A percentile compares a stretch with the other conserved stretches of the same genome.
Conservation (phyloP, 1,284 basidiomycete species). For the Ustilago loliicola region DNA sequence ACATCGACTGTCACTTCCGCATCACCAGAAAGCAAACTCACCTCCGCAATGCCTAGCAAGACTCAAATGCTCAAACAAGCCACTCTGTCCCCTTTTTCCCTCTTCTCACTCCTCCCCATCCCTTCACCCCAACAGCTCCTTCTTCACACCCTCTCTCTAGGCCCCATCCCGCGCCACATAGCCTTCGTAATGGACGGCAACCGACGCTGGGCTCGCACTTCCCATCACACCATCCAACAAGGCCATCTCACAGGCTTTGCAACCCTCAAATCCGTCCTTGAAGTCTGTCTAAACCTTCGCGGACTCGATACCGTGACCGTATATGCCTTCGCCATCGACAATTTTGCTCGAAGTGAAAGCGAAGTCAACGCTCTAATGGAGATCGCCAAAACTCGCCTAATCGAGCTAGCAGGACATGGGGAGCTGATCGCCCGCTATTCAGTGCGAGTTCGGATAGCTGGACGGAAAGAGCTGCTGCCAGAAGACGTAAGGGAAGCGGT, state of each 20-base stretch:
- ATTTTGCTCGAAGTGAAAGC: slow-evolving; percentile 87
- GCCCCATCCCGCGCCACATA: slow-evolving; percentile 90
- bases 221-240: slow-evolving; percentile 62
- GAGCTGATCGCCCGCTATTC: slow-evolving; percentile 75
- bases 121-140: slow-evolving; percentile 43
- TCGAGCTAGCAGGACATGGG: slow-evolving; percentile 85
- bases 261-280: slow-evolving; percentile 77
- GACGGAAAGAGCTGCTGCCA: slow-evolving; percentile 83
- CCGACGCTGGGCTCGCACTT: slow-evolving; percentile 83
- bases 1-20: not conserved
- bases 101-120: slow-evolving; percentile 37
- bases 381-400: slow-evolving; percentile 83
- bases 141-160: slow-evolving; percentile 70
- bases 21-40: not conserved
- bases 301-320: slow-evolving; percentile 79
- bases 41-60: slow-evolving; percentile 21
- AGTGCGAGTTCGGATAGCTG: slow-evolving; percentile 87
- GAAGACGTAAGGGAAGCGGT: slow-evolving; percentile 80
- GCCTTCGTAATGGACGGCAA: slow-evolving; percentile 99
- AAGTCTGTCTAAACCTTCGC: slow-evolving; percentile 63
- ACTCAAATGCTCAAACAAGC: slow-evolving; percentile 33
- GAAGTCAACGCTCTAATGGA: slow-evolving; percentile 91
- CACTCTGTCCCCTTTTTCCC: slow-evolving; percentile 44
- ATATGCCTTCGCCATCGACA: slow-evolving; percentile 97
- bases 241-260: slow-evolving; percentile 90